Evolutionary conservation across 495 filamentous ascomycete genomes (phyloP).

Genomic region (Articulospora tetracladia): DNA sequence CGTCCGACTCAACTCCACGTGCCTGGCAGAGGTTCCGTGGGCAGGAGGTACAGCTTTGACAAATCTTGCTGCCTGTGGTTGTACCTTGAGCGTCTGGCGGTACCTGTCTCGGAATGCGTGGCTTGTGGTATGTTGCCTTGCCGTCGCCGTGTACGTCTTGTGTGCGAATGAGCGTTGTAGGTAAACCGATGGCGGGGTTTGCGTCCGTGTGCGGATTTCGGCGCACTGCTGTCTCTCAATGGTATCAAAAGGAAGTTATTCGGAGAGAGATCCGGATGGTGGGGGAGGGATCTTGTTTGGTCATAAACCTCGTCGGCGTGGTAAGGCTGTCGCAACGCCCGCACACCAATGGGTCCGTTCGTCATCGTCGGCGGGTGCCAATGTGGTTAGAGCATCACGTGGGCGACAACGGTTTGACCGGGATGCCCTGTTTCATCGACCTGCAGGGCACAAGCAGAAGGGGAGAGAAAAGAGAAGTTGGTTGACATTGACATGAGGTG

Average conservation of each 20-base stretch:
- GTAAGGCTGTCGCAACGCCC: neutral
- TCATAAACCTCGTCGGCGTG: neutral
- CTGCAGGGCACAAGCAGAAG: too few relatives aligned
- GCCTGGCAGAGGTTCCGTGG: neutral
- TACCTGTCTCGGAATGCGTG: neutral
- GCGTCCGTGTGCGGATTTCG: too few relatives aligned
- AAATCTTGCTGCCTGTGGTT: neutral
- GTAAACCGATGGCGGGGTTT: neutral
- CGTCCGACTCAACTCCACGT: too few relatives aligned
- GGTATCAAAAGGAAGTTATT: neutral
- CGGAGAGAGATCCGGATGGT: neutral
- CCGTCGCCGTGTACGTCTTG: neutral
- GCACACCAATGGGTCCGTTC: neutral
- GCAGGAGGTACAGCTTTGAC: neutral
- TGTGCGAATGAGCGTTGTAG: neutral
- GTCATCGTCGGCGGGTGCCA: neutral
- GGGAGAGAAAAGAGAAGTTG: too few relatives aligned
- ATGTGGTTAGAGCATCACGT: neutral
- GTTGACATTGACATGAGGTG: too few relatives aligned
- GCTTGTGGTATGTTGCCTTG: conserved; percentile 1
- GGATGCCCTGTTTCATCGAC: too few relatives aligned
- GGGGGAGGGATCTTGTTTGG: neutral
- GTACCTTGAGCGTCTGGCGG: neutral
- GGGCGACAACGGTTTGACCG: neutral
- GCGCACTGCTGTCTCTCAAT: neutral